Conservation (phyloP, 148 eudicot species). For the Camellia granthamiana region DNA sequence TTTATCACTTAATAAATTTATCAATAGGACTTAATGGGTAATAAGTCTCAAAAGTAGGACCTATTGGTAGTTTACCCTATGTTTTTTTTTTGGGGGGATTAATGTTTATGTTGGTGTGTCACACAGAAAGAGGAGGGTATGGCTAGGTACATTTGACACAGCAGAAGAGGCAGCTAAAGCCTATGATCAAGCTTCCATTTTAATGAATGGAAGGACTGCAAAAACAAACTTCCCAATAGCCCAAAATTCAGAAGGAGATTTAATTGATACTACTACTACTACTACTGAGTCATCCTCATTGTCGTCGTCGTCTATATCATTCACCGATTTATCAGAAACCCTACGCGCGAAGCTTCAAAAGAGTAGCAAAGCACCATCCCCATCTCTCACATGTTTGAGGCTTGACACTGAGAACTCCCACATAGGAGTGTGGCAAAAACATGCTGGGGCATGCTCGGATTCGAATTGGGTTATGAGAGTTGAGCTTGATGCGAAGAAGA, state of each 20-base stretch:
- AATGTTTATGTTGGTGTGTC: background rate
- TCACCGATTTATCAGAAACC: conserved; percentile 30
- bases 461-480: conserved; percentile 51
- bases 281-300: no score
- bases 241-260: conserved; percentile 16
- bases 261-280: no score
- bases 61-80: no score
- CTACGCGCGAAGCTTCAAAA: conserved; percentile 45
- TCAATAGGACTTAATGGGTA: no score
- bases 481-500: conserved; percentile 21
- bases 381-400: conserved; percentile 54
- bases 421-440: conserved; percentile 58
- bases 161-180: conserved; percentile 61
- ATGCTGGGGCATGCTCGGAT: conserved; percentile 38
- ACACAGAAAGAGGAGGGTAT: conserved; percentile 51
- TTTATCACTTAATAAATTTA: no score
- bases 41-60: no score
- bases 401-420: conserved; percentile 52
- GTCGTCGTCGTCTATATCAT: background rate
- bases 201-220: conserved; percentile 53
- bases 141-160: conserved; percentile 57
- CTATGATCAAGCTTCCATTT: conserved; percentile 50
- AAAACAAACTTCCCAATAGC: conserved; percentile 46
- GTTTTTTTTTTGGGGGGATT: background rate
- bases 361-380: conserved; percentile 34